Evolutionary conservation across 108 stramenopile genomes (phyloP).

Genomic region (Poteriospumella lacustris): DNA sequence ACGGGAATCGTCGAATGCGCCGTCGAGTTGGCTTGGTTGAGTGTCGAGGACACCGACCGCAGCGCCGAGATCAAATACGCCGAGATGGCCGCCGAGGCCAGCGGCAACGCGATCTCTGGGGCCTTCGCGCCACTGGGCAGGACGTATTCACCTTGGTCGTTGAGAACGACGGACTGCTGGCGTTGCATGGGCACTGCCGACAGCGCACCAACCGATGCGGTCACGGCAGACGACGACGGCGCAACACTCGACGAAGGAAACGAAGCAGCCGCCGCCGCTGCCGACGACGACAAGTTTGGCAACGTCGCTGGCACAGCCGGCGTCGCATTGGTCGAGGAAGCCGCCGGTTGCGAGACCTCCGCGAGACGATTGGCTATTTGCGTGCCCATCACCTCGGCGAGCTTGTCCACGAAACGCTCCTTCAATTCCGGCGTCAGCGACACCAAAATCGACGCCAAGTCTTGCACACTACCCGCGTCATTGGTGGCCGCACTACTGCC

Average conservation of each 20-base stretch:
- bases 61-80: constrained; percentile 34
- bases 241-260: too few relatives aligned
- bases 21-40: too few relatives aligned
- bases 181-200: too few relatives aligned
- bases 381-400: constrained; percentile 5
- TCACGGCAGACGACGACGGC: too few relatives aligned
- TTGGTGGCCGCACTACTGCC: too few relatives aligned
- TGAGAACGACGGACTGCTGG: too few relatives aligned
- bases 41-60: neutral
- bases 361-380: neutral
- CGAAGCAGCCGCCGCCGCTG: constrained; percentile 28
- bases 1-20: too few relatives aligned
- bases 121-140: constrained; percentile 12
- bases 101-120: constrained; percentile 48
- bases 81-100: constrained; percentile 51
- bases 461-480: too few relatives aligned
- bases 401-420: constrained; percentile 21
- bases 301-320: neutral
- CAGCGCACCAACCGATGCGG: too few relatives aligned
- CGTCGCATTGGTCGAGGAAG: neutral
- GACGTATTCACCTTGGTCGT: neutral
- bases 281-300: neutral
- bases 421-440: constrained; percentile 15
- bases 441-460: neutral
- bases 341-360: neutral